Percentiles rank a stretch among this genome's conserved stretches.
Conservation (phyloP, 305 asterid genomes). For the Solanum chacoense region DNA sequence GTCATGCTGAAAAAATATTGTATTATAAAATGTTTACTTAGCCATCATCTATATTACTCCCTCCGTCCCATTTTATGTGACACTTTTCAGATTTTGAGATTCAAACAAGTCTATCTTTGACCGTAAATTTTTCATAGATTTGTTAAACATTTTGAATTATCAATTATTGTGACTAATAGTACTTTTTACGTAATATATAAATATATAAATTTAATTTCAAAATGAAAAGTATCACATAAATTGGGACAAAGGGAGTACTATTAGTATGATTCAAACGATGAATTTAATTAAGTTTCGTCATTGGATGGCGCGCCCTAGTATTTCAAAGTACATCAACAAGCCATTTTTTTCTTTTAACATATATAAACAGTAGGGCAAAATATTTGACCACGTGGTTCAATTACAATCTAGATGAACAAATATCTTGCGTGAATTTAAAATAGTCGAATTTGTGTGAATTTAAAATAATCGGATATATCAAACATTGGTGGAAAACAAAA, state of each 20-base stretch:
- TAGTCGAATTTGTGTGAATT: background rate
- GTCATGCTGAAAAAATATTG: background rate
- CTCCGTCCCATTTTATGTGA: too few species aligned
- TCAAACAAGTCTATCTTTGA: too few species aligned
- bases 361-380: background rate
- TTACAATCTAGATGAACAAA: background rate
- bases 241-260: too few species aligned
- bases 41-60: background rate
- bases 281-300: background rate
- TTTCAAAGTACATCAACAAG: background rate
- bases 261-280: background rate
- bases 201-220: too few species aligned
- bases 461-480: too few species aligned
- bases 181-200: too few species aligned
- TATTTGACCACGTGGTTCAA: background rate
- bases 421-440: too few species aligned
- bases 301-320: background rate
- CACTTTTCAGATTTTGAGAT: accelerated
- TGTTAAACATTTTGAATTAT: too few species aligned
- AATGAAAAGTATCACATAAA: too few species aligned
- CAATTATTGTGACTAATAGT: too few species aligned
- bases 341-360: background rate
- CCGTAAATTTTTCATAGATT: too few species aligned
- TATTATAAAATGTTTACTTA: background rate
- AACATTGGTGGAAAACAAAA: background rate